Percentiles rank a stretch among this genome's conserved stretches.
Conservation (phyloP, 345 rosid species). For the Eutrema japonicum region DNA sequence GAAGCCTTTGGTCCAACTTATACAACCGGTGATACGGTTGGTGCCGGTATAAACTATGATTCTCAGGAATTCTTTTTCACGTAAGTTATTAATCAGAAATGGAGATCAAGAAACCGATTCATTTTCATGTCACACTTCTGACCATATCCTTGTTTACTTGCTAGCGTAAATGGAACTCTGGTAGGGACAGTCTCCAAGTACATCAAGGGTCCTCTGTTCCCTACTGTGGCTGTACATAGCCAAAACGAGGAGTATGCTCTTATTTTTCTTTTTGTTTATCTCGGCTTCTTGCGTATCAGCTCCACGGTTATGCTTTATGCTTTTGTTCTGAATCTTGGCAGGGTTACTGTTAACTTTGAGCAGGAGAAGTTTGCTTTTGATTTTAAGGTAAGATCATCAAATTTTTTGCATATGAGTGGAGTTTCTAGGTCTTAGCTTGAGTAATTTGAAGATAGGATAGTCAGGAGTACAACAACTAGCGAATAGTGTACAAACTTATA, state of each 20-base stretch:
- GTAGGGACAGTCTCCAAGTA: conserved; percentile 71
- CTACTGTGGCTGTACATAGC: conserved; percentile 92
- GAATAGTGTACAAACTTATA: too few relatives aligned
- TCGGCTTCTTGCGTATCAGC: neutral
- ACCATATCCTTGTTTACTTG: neutral
- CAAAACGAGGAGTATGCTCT: conserved; percentile 84
- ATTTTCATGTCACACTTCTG: neutral
- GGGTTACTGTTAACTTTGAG: conserved; percentile 91
- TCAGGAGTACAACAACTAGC: neutral
- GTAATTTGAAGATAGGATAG: neutral
- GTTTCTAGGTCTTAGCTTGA: neutral
- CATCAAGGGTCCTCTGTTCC: conserved; percentile 72
- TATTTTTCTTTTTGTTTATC: conserved; percentile 1
- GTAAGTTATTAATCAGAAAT: neutral
- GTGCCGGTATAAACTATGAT: conserved; percentile 91
- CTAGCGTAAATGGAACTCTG: conserved; percentile 72
- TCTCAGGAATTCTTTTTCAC: conserved; percentile 35
- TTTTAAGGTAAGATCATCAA: conserved; percentile 59
- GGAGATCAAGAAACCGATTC: neutral
- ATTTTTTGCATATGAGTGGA: neutral
- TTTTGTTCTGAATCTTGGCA: conserved; percentile 48
- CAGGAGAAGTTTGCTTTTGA: conserved; percentile 80
- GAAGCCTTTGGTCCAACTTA: conserved; percentile 79
- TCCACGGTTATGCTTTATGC: neutral
- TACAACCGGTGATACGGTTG: conserved; percentile 76